Evolutionary conservation across 1,284 basidiomycete species (phyloP), one percentile per base, ranked within the genome.

Genomic region (Volvariella surrecta): DNA sequence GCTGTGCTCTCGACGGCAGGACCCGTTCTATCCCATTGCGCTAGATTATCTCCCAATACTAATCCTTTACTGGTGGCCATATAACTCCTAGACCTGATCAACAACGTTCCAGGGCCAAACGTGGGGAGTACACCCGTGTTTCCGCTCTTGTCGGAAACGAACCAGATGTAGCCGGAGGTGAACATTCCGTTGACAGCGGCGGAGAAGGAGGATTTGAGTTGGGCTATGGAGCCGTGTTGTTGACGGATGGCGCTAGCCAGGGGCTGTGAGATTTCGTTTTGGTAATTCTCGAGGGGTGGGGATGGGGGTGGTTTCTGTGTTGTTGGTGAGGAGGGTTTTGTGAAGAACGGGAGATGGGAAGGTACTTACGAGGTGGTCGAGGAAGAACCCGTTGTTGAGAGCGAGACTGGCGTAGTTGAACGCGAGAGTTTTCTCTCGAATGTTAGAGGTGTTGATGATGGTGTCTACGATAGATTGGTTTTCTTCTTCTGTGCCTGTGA

Each of bases 361-460:
- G 32, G 17, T 37, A 76, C 89, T 48, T 61, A 94, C 89, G 37
- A 99, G 70, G 45, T 73, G 73, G 54, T 87, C 77, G 20, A 99
- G 74, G 73, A 98, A 99, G 73, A 92, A 99, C 55, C 82, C 83
- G 62, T 97, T 98, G 69, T 99, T 99, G 50, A 97, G 70, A 9
- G 95, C 90, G 42, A 91, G 77, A 49, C 86, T 87, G 2, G 93
- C 92, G 57, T 94, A 92, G 66, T 91, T 96, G 68, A 94, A 98
- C 30, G 82, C 80, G 39, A 94, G 66, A 2, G 81, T 74, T 48
- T 79, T 67, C 30, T 73, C 68, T 32, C 77, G 75, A 43, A 82
- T 71, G 22, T 65, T 59, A 2, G 91, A 78, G 3, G 87, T 76
- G 41, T 74, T 71, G 30, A 90, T 76, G 31, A 94, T 76, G 13